Evolutionary conservation across 306 rosid genomes (phyloP).

Genomic region (Parietaria judaica): DNA sequence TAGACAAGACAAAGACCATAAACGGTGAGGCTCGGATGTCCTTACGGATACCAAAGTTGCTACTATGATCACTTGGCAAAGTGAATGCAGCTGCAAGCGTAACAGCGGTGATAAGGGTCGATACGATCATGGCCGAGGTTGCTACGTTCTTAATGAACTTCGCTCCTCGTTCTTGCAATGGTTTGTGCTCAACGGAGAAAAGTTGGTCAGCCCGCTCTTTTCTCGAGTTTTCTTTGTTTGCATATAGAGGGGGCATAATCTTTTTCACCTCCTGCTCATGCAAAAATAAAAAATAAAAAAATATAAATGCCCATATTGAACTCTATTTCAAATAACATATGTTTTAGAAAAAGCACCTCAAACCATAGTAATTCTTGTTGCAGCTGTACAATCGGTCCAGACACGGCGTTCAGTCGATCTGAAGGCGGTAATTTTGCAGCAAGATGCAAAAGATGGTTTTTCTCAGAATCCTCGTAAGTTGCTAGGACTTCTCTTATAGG

Average conservation of each 20-base stretch:
- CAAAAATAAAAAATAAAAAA: background rate
- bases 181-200: background rate
- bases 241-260: background rate
- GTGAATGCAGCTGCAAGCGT: constrained; percentile 1
- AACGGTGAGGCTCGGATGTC: background rate
- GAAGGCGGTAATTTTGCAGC: constrained; percentile 16
- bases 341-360: constrained; percentile 7
- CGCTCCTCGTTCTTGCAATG: background rate
- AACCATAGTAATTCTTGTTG: constrained; percentile 26
- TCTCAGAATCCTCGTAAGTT: background rate
- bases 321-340: no score
- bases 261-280: constrained; percentile 2
- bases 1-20: background rate
- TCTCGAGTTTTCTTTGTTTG: background rate
- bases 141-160: constrained; percentile 4
- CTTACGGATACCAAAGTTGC: background rate
- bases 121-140: background rate
- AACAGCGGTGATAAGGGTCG: constrained; percentile 5
- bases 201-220: background rate
- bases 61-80: background rate
- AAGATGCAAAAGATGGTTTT: constrained; percentile 14
- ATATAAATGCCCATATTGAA: background rate
- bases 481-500: constrained; percentile 3
- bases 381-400: constrained; percentile 23
- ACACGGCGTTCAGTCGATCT: constrained; percentile 6